Conservation (phyloP, 805 yeast genomes). For the Saccharomycopsis amapae region DNA sequence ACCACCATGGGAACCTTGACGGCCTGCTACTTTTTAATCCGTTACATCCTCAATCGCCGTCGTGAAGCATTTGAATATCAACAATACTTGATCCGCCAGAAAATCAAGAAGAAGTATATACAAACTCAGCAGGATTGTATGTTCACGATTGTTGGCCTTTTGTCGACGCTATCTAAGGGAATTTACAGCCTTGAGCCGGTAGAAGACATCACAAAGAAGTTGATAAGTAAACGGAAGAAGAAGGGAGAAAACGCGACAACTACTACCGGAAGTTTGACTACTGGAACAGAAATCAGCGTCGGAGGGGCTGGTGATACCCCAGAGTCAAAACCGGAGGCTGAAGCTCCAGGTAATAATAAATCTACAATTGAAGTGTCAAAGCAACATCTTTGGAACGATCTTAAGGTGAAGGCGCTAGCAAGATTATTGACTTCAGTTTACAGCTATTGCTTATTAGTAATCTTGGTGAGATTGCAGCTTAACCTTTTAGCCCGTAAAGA, state of each 20-base stretch:
- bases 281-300: conserved; percentile 25
- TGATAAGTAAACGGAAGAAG: conserved; percentile 36
- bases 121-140: conserved; percentile 91
- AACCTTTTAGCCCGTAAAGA: conserved; percentile 84
- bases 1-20: conserved; percentile 40
- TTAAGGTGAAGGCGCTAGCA: conserved; percentile 68
- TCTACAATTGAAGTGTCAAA: neutral
- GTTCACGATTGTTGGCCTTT: conserved; percentile 71
- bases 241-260: conserved; percentile 9
- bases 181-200: conserved; percentile 58
- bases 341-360: neutral
- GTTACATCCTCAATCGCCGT: conserved; percentile 39
- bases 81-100: conserved; percentile 56
- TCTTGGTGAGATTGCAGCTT: conserved; percentile 77
- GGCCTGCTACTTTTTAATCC: conserved; percentile 36
- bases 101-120: conserved; percentile 72
- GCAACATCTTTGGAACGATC: conserved; percentile 55
- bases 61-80: conserved; percentile 44
- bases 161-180: conserved; percentile 68
- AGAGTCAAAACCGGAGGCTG: conserved; percentile 8
- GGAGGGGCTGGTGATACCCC: neutral
- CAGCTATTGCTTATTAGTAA: conserved; percentile 57
- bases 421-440: conserved; percentile 68
- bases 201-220: conserved; percentile 62
- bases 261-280: conserved; percentile 21